phyloP scores from a whole-genome alignment of 352 stramenopile genomes.

The Phytophthora crassamura region DNA sequence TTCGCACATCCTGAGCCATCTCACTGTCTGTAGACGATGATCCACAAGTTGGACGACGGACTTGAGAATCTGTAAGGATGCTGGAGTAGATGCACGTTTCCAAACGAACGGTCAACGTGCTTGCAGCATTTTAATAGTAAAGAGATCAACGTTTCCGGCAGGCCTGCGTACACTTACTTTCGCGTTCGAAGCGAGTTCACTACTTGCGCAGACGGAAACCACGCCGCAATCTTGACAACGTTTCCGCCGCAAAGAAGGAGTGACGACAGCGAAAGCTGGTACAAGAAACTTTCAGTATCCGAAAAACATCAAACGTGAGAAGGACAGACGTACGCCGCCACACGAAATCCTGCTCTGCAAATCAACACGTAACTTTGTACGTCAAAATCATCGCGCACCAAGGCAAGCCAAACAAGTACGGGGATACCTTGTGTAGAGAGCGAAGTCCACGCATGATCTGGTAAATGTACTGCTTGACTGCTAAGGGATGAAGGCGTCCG shows the following conservation, averaged over 20 bases:
- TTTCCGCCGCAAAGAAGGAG: slow-evolving; percentile 48
- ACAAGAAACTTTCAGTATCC: background rate
- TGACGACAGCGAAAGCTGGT: slow-evolving; percentile 51
- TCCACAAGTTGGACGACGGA: slow-evolving; percentile 37
- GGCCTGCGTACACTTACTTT: slow-evolving; percentile 12
- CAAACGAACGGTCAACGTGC: background rate
- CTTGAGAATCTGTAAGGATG: slow-evolving; percentile 41
- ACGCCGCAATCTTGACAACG: slow-evolving; percentile 42
- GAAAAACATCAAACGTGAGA: background rate
- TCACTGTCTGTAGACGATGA: slow-evolving; percentile 14
- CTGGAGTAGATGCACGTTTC: slow-evolving; percentile 10
- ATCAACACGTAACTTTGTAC: background rate
- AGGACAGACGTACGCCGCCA: slow-evolving; percentile 42
- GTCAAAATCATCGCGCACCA: too few relatives aligned
- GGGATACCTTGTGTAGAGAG: slow-evolving; percentile 45
- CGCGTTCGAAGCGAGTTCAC: slow-evolving; percentile 29
- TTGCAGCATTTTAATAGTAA: background rate
- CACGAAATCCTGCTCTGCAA: slow-evolving; percentile 33
- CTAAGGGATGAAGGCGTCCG: slow-evolving; percentile 43
- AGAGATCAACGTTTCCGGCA: too few relatives aligned
- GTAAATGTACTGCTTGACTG: slow-evolving; percentile 42
- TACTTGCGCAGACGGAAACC: slow-evolving; percentile 45
- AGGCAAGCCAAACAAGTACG: background rate
- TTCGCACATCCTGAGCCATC: slow-evolving; percentile 49
- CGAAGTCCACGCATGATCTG: slow-evolving; percentile 36